phyloP scores from a whole-genome alignment of 768 basidiomycete species.

The Rhodotorula graminis region DNA sequence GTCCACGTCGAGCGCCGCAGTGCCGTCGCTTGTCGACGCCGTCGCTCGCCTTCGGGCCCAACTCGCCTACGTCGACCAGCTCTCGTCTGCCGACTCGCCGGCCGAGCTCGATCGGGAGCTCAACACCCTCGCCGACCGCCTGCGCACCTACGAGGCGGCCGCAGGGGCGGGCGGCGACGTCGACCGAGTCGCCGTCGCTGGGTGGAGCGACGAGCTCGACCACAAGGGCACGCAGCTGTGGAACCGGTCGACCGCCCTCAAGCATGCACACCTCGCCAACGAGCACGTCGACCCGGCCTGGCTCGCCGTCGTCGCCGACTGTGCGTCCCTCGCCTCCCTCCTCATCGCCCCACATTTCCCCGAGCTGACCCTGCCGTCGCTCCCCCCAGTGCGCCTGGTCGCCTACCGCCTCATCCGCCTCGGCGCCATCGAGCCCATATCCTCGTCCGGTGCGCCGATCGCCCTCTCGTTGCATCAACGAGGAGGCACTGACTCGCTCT shows the following conservation, averaged over 20 bases:
- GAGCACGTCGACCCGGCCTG: too few species aligned
- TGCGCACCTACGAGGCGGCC: background rate
- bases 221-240: conserved; percentile 1
- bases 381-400: background rate
- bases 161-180: too few species aligned
- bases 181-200: background rate
- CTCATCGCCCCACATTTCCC: background rate
- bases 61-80: background rate
- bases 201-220: conserved; percentile 16
- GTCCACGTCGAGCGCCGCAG: background rate
- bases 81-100: background rate
- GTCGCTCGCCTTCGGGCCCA: background rate
- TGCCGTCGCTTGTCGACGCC: background rate
- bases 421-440: background rate
- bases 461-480: background rate
- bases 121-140: background rate
- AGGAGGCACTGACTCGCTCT: too few species aligned
- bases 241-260: conserved; percentile 12
- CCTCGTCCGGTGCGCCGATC: background rate
- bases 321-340: background rate
- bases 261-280: background rate
- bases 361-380: background rate
- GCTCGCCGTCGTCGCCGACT: background rate
- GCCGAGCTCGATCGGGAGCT: background rate
- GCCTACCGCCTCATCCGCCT: conserved; percentile 12